These are phyloP conservation scores for Simmondsia chinensis DNA, from an alignment of 148 eudicot genomes.

Conservation along the genomic window DNA sequence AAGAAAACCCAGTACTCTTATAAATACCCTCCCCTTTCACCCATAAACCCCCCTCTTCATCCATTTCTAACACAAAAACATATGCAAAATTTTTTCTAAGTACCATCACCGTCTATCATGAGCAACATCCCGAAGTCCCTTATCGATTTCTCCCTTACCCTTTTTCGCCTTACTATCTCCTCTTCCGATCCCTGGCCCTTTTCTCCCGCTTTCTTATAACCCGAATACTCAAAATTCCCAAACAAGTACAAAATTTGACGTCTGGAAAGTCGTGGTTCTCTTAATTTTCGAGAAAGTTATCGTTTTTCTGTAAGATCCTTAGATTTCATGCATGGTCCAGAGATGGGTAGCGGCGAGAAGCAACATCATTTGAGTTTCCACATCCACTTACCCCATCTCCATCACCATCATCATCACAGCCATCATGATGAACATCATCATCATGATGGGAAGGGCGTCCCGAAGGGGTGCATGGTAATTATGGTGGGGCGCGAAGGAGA, in stretches of 20 bases:
- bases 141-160: conserved; percentile 49
- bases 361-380: conserved; percentile 30
- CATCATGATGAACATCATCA: conserved; percentile 7
- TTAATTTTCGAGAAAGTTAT: no score
- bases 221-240: neutral
- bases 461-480: conserved; percentile 67
- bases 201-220: conserved; percentile 32
- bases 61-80: no score
- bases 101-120: no score
- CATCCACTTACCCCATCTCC: conserved; percentile 27
- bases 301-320: no score
- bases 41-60: no score
- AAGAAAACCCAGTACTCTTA: no score
- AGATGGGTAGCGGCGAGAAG: conserved; percentile 45
- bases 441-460: conserved; percentile 27
- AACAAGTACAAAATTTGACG: neutral
- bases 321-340: no score
- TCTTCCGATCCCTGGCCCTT: conserved; percentile 91
- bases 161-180: conserved; percentile 61
- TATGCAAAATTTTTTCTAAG: no score
- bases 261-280: no score
- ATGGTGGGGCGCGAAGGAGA: conserved; percentile 66
- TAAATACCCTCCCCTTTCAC: no score
- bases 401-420: conserved; percentile 30
- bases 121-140: conserved; percentile 78